A percentile compares a stretch with the other conserved stretches of the same genome.
Conservation (phyloP, 306 rosid species). For the Gleditsia sinensis region DNA sequence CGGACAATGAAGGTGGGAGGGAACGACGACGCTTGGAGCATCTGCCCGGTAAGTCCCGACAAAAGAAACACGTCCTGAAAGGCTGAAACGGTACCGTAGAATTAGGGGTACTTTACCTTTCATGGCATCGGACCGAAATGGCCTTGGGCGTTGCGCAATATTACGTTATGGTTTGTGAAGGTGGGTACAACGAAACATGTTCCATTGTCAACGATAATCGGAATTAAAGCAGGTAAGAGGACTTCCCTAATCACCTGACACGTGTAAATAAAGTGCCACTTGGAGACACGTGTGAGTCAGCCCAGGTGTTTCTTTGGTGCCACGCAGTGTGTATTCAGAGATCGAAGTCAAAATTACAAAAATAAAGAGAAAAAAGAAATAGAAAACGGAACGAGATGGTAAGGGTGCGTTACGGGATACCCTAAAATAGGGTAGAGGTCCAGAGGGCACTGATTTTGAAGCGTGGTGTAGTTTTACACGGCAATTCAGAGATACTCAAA, state of each 20-base stretch:
- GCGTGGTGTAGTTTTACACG: slow-evolving; percentile 2
- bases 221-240: slow-evolving; percentile 45
- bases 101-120: not conserved
- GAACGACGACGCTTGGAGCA: not conserved
- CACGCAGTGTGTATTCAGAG: slow-evolving; percentile 10
- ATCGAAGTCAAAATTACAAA: slow-evolving; percentile 32
- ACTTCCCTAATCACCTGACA: slow-evolving; percentile 18
- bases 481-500: not conserved
- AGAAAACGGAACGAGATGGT: not conserved
- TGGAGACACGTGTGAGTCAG: slow-evolving; percentile 33
- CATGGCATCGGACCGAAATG: slow-evolving; percentile 16
- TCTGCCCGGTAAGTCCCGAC: slow-evolving; percentile 5
- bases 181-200: slow-evolving; percentile 18
- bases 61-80: slow-evolving; percentile 2
- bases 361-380: not conserved
- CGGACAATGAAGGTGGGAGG: not conserved
- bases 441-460: slow-evolving; percentile 47
- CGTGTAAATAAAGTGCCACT: slow-evolving; percentile 25
- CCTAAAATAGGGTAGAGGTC: not conserved
- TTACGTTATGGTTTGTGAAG: slow-evolving; percentile 14
- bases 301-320: not conserved
- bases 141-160: slow-evolving; percentile 1
- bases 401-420: not conserved
- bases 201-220: slow-evolving; percentile 29
- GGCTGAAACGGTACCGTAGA: slow-evolving; percentile 27